Conservation (phyloP, 2,329 filamentous ascomycete genomes). For the Didymella arachidicola region DNA sequence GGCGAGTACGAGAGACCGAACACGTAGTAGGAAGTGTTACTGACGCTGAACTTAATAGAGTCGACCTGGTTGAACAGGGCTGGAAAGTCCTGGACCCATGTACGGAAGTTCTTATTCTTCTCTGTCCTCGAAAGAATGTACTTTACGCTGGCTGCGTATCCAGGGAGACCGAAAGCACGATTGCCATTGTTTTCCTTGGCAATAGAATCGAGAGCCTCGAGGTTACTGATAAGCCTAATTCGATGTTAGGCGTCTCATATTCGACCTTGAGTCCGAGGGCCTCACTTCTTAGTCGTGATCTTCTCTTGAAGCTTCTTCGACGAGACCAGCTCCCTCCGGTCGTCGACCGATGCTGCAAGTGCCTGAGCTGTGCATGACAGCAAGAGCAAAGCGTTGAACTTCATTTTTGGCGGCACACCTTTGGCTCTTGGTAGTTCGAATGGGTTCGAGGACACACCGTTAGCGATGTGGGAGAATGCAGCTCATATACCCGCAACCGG, state of each 20-base stretch:
- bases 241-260: conserved; percentile 1
- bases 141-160: conserved; percentile 66
- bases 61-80: conserved; percentile 55
- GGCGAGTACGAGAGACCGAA: conserved; percentile 58
- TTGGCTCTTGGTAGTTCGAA: not conserved
- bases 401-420: conserved; percentile 32
- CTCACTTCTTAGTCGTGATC: conserved; percentile 51
- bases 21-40: conserved; percentile 49
- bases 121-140: conserved; percentile 62
- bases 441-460: not conserved
- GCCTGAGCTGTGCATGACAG: conserved; percentile 37
- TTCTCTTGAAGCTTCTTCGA: conserved; percentile 53
- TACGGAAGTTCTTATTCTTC: conserved; percentile 49
- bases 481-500: conserved; percentile 27
- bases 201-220: conserved; percentile 64
- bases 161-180: conserved; percentile 66
- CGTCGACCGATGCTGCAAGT: conserved; percentile 26
- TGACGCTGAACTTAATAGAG: conserved; percentile 52
- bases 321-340: conserved; percentile 30
- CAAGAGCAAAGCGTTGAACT: conserved; percentile 34
- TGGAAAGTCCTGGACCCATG: conserved; percentile 60
- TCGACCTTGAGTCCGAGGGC: not conserved
- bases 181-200: conserved; percentile 65
- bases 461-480: conserved; percentile 3
- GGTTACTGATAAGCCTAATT: conserved; percentile 60